A percentile compares a stretch with the other conserved stretches of the same genome.
Evolutionary conservation across 805 yeast genomes (phyloP).

Genomic region (Candida xiaguanensis): DNA sequence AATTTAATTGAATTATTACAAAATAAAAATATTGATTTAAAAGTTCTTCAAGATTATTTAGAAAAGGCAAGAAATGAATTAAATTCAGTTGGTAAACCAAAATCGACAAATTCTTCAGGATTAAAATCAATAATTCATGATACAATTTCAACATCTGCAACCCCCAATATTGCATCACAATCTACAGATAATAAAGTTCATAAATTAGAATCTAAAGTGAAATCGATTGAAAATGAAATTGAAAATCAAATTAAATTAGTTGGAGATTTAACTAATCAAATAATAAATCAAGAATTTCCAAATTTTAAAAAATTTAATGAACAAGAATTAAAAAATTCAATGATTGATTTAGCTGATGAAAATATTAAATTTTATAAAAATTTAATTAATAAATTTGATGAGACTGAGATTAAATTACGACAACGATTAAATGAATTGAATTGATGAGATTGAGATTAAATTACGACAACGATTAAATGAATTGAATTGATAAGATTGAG

Average conservation of each 20-base stretch:
- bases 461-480: too few species aligned
- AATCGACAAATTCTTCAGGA: slow-evolving; percentile 16
- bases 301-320: slow-evolving; percentile 80
- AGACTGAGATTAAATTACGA: slow-evolving; percentile 38
- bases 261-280: slow-evolving; percentile 42
- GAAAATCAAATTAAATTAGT: slow-evolving; percentile 41
- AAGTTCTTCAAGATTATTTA: slow-evolving; percentile 77
- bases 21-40: slow-evolving; percentile 87
- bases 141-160: slow-evolving; percentile 47
- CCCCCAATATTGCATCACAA: slow-evolving; percentile 37
- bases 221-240: slow-evolving; percentile 44
- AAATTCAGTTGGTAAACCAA: slow-evolving; percentile 28
- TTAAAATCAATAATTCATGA: slow-evolving; percentile 34
- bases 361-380: slow-evolving; percentile 71
- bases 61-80: slow-evolving; percentile 68
- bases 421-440: slow-evolving; percentile 22
- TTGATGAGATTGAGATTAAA: too few species aligned
- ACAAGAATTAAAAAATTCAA: slow-evolving; percentile 66
- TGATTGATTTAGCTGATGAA: slow-evolving; percentile 69
- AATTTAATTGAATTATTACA: slow-evolving; percentile 79
- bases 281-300: slow-evolving; percentile 49
- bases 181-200: slow-evolving; percentile 42
- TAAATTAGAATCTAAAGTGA: slow-evolving; percentile 39
- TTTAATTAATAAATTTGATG: slow-evolving; percentile 68
- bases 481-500: too few species aligned